Percentiles rank a stretch among this genome's conserved stretches.
Conservation (phyloP, 768 basidiomycete species). For the Auriscalpium vulgare region DNA sequence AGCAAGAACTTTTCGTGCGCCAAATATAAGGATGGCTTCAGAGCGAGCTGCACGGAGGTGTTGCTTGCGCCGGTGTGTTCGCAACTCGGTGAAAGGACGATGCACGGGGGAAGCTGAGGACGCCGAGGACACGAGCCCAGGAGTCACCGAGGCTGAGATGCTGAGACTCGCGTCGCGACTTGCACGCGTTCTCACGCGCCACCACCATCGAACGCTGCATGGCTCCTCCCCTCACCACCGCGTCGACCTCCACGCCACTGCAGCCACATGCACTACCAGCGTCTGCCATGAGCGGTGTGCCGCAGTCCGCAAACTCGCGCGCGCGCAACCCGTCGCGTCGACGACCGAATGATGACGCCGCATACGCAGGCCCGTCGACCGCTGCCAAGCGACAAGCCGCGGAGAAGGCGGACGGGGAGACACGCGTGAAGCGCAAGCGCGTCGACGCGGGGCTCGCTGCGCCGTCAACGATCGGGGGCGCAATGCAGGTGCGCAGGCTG, state of each 20-base stretch:
- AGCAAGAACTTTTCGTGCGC: too few species aligned
- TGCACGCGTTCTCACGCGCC: too few species aligned
- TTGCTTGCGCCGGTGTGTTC: too few species aligned
- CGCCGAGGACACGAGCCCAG: too few species aligned
- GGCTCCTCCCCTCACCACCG: constrained; percentile 4
- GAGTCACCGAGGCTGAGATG: too few species aligned
- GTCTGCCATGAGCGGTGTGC: not conserved
- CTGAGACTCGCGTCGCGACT: too few species aligned
- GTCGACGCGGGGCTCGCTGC: constrained; percentile 35
- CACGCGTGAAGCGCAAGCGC: constrained; percentile 66
- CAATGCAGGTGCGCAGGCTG: constrained; percentile 7
- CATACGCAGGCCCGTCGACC: constrained; percentile 37
- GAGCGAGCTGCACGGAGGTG: too few species aligned
- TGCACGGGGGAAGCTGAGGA: too few species aligned
- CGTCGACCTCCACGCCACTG: not conserved
- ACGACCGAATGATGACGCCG: constrained; percentile 39
- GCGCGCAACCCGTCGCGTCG: constrained; percentile 22
- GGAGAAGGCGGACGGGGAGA: constrained; percentile 68
- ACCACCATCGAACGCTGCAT: not conserved
- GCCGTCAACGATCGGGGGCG: constrained; percentile 2
- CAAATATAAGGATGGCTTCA: too few species aligned
- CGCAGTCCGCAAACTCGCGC: constrained; percentile 5
- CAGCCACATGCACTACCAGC: not conserved
- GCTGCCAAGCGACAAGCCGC: constrained; percentile 50
- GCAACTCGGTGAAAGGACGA: too few species aligned